Percentiles rank a stretch among this genome's conserved stretches.
These are phyloP conservation scores for Zoysia matrella DNA, from an alignment of 202 grass and related monocot species.

Conservation along the genomic window DNA sequence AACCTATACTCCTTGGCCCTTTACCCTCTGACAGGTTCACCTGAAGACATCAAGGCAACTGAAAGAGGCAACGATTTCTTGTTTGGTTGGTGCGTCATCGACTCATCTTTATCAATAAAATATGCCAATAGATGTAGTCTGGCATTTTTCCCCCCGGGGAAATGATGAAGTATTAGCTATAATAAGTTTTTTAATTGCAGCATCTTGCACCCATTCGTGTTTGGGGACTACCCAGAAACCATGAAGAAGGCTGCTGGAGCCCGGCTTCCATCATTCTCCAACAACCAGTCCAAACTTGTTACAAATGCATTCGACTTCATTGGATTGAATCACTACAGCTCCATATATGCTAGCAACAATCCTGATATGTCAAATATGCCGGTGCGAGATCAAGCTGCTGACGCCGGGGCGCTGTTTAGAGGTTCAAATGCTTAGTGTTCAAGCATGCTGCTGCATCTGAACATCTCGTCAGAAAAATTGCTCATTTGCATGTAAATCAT, in stretches of 20 bases:
- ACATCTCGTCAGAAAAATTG: background rate
- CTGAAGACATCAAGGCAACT: conserved; percentile 46
- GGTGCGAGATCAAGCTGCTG: conserved; percentile 44
- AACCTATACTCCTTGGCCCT: conserved; percentile 35
- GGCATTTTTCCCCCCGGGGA: background rate
- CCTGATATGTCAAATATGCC: conserved; percentile 14
- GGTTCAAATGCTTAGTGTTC: conserved; percentile 27
- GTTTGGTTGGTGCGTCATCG: conserved; percentile 41
- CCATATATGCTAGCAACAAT: conserved; percentile 42
- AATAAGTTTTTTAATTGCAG: conserved; percentile 38
- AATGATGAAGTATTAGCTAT: background rate
- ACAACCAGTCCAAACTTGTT: conserved; percentile 48
- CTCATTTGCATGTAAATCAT: background rate
- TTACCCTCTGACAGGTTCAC: conserved; percentile 38
- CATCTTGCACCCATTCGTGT: conserved; percentile 55
- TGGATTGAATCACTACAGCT: conserved; percentile 67
- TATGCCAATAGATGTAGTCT: background rate
- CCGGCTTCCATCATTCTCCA: conserved; percentile 53
- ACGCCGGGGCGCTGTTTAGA: conserved; percentile 38
- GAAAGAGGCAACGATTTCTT: conserved; percentile 46
- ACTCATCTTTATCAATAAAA: background rate
- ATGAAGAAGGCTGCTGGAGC: conserved; percentile 54
- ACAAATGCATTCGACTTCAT: conserved; percentile 57
- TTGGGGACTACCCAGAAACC: conserved; percentile 57
- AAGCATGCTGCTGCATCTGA: no score